phyloP scores from a whole-genome alignment of 1,139 yeast genomes.

The Geotrichum cucujoidarum region DNA sequence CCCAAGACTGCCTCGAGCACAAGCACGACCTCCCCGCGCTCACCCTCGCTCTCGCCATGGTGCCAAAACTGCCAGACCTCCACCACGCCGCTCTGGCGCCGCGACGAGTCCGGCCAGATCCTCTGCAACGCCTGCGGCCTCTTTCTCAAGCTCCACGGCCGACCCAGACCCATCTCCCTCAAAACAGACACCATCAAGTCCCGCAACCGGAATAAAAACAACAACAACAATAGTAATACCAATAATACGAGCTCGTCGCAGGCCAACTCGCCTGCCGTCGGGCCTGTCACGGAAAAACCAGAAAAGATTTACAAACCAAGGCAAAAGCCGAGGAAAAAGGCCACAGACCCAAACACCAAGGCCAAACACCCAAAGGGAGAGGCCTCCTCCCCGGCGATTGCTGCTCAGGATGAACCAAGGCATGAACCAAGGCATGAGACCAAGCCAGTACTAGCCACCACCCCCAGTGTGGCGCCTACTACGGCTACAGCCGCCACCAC shows the following conservation, averaged over 20 bases:
- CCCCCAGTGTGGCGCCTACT: not conserved
- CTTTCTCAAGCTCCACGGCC: slow-evolving; percentile 82
- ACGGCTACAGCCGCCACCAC: not conserved
- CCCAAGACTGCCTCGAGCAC: not conserved
- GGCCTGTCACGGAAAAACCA: slow-evolving; percentile 7
- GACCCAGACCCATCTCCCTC: slow-evolving; percentile 84
- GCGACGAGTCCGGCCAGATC: slow-evolving; percentile 90
- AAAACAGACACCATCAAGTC: slow-evolving; percentile 91
- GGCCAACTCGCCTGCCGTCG: slow-evolving; percentile 2
- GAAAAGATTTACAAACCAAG: slow-evolving; percentile 4
- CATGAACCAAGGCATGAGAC: too few species aligned
- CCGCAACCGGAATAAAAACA: slow-evolving; percentile 70
- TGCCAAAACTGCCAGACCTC: slow-evolving; percentile 90
- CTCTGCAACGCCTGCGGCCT: slow-evolving; percentile 94
- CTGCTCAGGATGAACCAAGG: not conserved
- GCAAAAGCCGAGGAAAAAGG: not conserved
- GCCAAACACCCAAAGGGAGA: too few species aligned
- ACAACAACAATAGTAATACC: slow-evolving; percentile 20
- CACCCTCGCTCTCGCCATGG: slow-evolving; percentile 26
- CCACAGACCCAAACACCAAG: slow-evolving; percentile 8
- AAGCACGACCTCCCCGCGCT: not conserved
- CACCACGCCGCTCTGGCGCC: slow-evolving; percentile 91
- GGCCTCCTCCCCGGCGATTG: slow-evolving; percentile 1
- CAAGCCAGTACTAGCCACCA: not conserved
- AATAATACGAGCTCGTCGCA: slow-evolving; percentile 1